Evolutionary conservation across 768 basidiomycete genomes (phyloP).

Genomic region (Pisolithus sp.): DNA sequence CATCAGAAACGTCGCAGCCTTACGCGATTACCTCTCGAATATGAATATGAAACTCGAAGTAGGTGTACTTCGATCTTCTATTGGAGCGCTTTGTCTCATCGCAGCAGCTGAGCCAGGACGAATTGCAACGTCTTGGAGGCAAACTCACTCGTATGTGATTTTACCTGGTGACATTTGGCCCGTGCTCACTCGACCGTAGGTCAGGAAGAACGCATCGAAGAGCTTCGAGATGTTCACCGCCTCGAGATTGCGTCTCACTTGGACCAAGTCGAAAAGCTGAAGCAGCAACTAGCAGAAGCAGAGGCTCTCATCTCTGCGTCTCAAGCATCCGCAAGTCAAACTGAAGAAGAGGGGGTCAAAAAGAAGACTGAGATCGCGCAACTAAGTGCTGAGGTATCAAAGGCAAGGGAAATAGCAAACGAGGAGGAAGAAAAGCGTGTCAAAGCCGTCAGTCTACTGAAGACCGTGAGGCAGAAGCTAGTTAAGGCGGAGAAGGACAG

Average conservation of each 20-base stretch:
- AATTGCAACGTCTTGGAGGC: slow-evolving; percentile 66
- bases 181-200: slow-evolving; percentile 37
- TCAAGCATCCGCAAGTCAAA: slow-evolving; percentile 40
- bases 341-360: slow-evolving; percentile 43
- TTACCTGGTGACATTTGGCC: not conserved
- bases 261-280: slow-evolving; percentile 65
- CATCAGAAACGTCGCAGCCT: slow-evolving; percentile 54
- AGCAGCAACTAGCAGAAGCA: slow-evolving; percentile 59
- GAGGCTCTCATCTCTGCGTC: slow-evolving; percentile 64
- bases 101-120: slow-evolving; percentile 61
- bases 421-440: slow-evolving; percentile 97
- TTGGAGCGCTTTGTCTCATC: not conserved
- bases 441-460: slow-evolving; percentile 87
- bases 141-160: slow-evolving; percentile 63
- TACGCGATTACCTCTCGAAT: slow-evolving; percentile 70
- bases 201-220: slow-evolving; percentile 79
- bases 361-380: slow-evolving; percentile 51
- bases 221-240: slow-evolving; percentile 77
- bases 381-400: slow-evolving; percentile 59
- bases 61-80: slow-evolving; percentile 13
- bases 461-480: slow-evolving; percentile 94
- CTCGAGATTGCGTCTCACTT: slow-evolving; percentile 76
- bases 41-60: slow-evolving; percentile 68
- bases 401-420: slow-evolving; percentile 56
- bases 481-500: slow-evolving; percentile 93